Evolutionary conservation across 805 yeast genomes (phyloP), one percentile per base, ranked within the genome.

Genomic region (Grigorovia transvaalensis): DNA sequence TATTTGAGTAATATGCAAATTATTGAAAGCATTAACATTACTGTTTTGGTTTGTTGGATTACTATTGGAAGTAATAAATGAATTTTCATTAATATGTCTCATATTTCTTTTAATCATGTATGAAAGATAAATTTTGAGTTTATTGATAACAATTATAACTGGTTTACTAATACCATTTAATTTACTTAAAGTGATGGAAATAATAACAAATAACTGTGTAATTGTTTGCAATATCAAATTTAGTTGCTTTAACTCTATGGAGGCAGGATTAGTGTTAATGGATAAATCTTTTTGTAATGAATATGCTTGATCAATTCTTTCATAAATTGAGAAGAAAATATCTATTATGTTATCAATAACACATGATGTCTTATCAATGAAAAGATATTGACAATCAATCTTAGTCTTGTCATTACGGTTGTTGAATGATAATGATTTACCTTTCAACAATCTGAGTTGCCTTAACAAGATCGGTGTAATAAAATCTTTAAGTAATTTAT

Each of bases 401-500:
- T 20, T 29, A 18, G 7, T 27, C 8, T 20, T 23, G 27, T 23
- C 48, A 15, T 20, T n/a, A 5, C 29, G 7, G 15, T 38, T 2
- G 2, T 38, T 15, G 4, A 12, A 7, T 2, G n/a, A 15, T 38
- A 38, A 15, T 13, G 42, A 38, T 38, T 38, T 38, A 4, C 18
- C 18, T 15, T 27, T 15, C 23, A 12, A 17, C 13, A 46, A 35
- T 20, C 20, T 35, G 9, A 46, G 38, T 38, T 38, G 42, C 42
- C 15, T 38, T 23, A 46, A 13, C 38, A 46, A 12, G 2, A 20
- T 35, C 9, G 48, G 48, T 9, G 35, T 46, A 15, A 46, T 20
- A 15, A 29, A 41, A 20, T 29, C 35, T 38, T 59, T 57, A 30
- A 61, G 49, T 45, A 59, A 55, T 20, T 56, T 60, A 27, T 51